phyloP scores from a whole-genome alignment of 345 rosid genomes.

The Bruguiera sexangula region DNA sequence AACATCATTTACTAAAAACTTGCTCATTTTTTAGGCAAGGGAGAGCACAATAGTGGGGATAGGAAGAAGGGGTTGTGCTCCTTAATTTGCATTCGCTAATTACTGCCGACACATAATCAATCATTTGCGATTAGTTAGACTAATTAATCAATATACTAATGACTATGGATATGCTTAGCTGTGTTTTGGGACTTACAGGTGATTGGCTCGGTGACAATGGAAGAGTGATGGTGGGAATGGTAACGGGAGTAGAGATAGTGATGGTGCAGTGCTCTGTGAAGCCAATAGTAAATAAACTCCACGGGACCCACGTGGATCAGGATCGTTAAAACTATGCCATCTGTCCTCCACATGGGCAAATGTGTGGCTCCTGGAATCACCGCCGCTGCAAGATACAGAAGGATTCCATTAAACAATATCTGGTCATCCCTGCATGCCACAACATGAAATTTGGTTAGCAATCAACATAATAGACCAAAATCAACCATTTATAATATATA shows the following conservation, averaged over 20 bases:
- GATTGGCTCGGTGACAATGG: slow-evolving; percentile 84
- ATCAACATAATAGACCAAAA: too few species aligned
- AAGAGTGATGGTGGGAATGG: slow-evolving; percentile 92
- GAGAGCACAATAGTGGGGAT: too few species aligned
- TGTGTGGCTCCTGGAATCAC: slow-evolving; percentile 25
- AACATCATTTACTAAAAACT: too few species aligned
- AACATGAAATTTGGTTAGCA: too few species aligned
- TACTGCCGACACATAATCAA: too few species aligned
- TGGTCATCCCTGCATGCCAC: slow-evolving; percentile 66
- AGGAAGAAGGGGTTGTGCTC: too few species aligned
- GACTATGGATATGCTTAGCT: too few species aligned
- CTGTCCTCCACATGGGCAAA: slow-evolving; percentile 58
- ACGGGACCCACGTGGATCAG: slow-evolving; percentile 72
- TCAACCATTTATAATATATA: too few species aligned
- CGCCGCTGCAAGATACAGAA: slow-evolving; percentile 31
- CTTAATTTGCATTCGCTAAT: too few species aligned
- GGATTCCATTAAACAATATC: slow-evolving; percentile 50
- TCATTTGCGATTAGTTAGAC: too few species aligned
- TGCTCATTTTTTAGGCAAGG: too few species aligned
- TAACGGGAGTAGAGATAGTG: slow-evolving; percentile 79
- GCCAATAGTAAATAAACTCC: slow-evolving; percentile 81
- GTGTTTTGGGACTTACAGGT: slow-evolving; percentile 37
- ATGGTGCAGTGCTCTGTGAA: slow-evolving; percentile 75
- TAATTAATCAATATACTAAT: too few species aligned
- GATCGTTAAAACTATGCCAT: slow-evolving; percentile 41